Evolutionary conservation across 2,329 filamentous ascomycete genomes (phyloP).

Genomic region (Rhynchosporium graminicola): DNA sequence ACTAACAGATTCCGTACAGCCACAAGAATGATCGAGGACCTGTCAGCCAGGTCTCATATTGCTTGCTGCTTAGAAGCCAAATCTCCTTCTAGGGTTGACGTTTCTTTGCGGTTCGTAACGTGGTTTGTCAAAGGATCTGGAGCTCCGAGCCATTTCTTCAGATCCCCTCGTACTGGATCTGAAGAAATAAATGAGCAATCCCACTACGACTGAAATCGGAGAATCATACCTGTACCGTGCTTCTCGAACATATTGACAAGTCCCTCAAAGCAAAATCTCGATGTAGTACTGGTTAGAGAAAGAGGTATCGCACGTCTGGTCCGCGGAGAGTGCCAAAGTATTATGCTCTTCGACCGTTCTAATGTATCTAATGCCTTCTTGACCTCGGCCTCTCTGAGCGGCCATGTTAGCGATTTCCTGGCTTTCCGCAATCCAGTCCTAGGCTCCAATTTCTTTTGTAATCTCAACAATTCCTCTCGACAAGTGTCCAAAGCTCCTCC

Average conservation of each 20-base stretch:
- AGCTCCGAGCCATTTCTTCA: slow-evolving; percentile 32
- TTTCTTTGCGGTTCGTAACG: slow-evolving; percentile 27
- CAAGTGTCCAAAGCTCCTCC: slow-evolving; percentile 27
- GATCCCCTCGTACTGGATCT: slow-evolving; percentile 23
- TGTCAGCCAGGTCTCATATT: slow-evolving; percentile 39
- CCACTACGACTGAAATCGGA: neutral
- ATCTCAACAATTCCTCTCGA: slow-evolving; percentile 20
- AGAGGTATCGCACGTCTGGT: slow-evolving; percentile 26
- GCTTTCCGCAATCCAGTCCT: slow-evolving; percentile 26
- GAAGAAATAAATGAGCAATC: neutral
- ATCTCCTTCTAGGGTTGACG: slow-evolving; percentile 32
- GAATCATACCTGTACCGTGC: slow-evolving; percentile 20
- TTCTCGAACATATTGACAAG: slow-evolving; percentile 25
- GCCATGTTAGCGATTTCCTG: slow-evolving; percentile 27
- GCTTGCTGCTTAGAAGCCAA: slow-evolving; percentile 30
- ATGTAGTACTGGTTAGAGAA: too few species aligned
- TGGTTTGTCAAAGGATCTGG: slow-evolving; percentile 34
- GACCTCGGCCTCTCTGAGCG: slow-evolving; percentile 28
- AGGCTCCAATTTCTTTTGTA: slow-evolving; percentile 26
- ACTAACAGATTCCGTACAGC: slow-evolving; percentile 41
- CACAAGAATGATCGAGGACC: slow-evolving; percentile 42
- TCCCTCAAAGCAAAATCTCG: neutral
- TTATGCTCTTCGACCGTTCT: slow-evolving; percentile 29
- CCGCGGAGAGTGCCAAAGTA: slow-evolving; percentile 29
- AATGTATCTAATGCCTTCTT: slow-evolving; percentile 23